A percentile compares a stretch with the other conserved stretches of the same genome.
These are phyloP conservation scores for Lipomyces lipofer DNA, from an alignment of 805 yeast species.

Conservation along the genomic window DNA sequence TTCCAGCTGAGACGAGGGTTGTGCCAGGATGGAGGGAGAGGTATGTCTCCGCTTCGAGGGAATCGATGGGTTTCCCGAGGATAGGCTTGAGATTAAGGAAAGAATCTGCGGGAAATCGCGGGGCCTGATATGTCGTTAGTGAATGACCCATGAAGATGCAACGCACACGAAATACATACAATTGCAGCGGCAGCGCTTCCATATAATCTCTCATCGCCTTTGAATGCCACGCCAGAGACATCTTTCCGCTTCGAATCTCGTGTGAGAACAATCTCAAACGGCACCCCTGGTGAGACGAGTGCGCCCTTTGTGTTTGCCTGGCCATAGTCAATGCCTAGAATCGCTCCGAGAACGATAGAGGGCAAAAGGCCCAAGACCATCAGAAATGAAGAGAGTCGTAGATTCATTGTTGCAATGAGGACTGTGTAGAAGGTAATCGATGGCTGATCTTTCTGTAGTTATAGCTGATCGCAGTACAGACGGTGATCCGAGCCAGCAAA, in stretches of 20 bases:
- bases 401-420: too few species aligned
- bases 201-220: conserved; percentile 39
- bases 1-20: conserved; percentile 43
- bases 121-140: conserved; percentile 45
- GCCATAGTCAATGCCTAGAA: conserved; percentile 88
- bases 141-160: background rate
- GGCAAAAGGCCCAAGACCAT: background rate
- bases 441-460: too few species aligned
- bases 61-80: conserved; percentile 57
- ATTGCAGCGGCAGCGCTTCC: conserved; percentile 44
- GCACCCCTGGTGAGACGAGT: conserved; percentile 85
- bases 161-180: conserved; percentile 69
- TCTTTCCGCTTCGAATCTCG: conserved; percentile 93
- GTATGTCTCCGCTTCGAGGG: conserved; percentile 51
- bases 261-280: conserved; percentile 83
- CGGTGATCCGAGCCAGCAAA: too few species aligned
- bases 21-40: conserved; percentile 61
- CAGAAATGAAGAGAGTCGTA: background rate
- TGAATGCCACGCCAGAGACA: conserved; percentile 70
- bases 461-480: too few species aligned
- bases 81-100: conserved; percentile 67
- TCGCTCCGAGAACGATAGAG: conserved; percentile 45
- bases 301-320: conserved; percentile 84
- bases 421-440: too few species aligned
- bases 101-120: conserved; percentile 73